Evolutionary conservation across 2,329 filamentous ascomycete genomes (phyloP).

Genomic region (Cladosporium phlei): DNA sequence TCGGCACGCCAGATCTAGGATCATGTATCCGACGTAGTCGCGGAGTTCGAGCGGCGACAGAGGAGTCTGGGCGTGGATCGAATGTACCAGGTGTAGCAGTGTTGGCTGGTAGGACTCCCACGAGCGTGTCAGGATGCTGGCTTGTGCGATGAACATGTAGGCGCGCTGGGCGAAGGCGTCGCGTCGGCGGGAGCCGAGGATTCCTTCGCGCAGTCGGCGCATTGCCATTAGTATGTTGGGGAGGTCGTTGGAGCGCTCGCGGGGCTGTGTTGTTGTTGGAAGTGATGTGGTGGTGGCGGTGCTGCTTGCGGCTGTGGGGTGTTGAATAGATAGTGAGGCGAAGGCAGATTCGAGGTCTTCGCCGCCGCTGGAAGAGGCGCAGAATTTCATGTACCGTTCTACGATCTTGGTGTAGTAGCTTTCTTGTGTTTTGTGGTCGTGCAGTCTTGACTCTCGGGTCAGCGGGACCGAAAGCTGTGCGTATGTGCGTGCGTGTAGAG

Average conservation of each 20-base stretch:
- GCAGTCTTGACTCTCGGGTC: slow-evolving; percentile 32
- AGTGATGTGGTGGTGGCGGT: too few relatives aligned
- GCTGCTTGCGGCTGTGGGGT: not conserved
- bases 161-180: slow-evolving; percentile 82
- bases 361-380: slow-evolving; percentile 65
- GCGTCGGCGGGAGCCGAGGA: slow-evolving; percentile 69
- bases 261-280: too few relatives aligned
- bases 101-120: slow-evolving; percentile 88
- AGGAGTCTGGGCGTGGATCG: slow-evolving; percentile 61
- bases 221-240: slow-evolving; percentile 74
- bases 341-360: slow-evolving; percentile 73
- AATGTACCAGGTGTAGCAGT: slow-evolving; percentile 69
- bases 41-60: slow-evolving; percentile 68
- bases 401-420: slow-evolving; percentile 82
- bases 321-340: slow-evolving; percentile 52
- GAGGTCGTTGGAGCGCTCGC: slow-evolving; percentile 59
- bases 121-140: slow-evolving; percentile 74
- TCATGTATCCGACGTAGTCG: slow-evolving; percentile 74
- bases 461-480: not conserved
- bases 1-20: slow-evolving; percentile 85
- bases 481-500: too few relatives aligned
- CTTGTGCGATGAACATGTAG: slow-evolving; percentile 86
- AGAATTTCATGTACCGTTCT: slow-evolving; percentile 84
- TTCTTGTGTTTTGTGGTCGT: slow-evolving; percentile 72
- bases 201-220: slow-evolving; percentile 85